Conservation (phyloP, 2,329 filamentous ascomycete species). For the Bipolaris gigantea region DNA sequence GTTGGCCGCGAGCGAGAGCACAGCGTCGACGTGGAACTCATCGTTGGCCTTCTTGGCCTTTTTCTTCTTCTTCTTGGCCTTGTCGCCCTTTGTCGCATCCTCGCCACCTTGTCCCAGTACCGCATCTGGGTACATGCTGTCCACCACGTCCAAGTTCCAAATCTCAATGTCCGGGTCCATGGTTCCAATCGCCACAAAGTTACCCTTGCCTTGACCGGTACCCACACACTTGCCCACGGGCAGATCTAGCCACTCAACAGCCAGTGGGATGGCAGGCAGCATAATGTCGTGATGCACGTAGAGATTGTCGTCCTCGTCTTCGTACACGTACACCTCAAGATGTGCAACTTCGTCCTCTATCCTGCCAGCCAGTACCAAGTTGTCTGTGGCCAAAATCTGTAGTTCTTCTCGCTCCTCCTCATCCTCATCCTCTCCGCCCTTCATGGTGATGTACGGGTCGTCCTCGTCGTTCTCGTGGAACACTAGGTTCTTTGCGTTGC, state of each 20-base stretch:
- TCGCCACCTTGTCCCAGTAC: constrained; percentile 74
- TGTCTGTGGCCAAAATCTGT: constrained; percentile 90
- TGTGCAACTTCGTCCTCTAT: constrained; percentile 97
- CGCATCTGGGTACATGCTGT: constrained; percentile 97
- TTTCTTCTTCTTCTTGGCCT: constrained; percentile 83
- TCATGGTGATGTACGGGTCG: constrained; percentile 93
- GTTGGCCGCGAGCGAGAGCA: constrained; percentile 89
- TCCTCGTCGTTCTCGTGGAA: constrained; percentile 95
- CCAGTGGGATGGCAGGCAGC: constrained; percentile 93
- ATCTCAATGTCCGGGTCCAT: constrained; percentile 99
- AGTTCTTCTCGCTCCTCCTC: constrained; percentile 92
- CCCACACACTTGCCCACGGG: constrained; percentile 69
- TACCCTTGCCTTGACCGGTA: constrained; percentile 68
- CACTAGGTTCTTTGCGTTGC: constrained; percentile 87
- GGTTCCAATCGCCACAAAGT: constrained; percentile 92
- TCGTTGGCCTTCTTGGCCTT: constrained; percentile 88
- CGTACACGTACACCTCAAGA: constrained; percentile 95
- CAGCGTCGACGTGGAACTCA: constrained; percentile 89
- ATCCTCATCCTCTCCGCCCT: constrained; percentile 68
- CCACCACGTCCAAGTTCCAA: constrained; percentile 94
- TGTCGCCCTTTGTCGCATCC: constrained; percentile 57
- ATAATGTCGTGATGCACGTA: constrained; percentile 99
- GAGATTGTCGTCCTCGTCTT: constrained; percentile 91
- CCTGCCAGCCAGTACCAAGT: constrained; percentile 87
- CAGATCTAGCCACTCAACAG: constrained; percentile 92